A percentile compares a stretch with the other conserved stretches of the same genome.
phyloP scores from a whole-genome alignment of 306 rosid genomes.

The Rubus idaeus region DNA sequence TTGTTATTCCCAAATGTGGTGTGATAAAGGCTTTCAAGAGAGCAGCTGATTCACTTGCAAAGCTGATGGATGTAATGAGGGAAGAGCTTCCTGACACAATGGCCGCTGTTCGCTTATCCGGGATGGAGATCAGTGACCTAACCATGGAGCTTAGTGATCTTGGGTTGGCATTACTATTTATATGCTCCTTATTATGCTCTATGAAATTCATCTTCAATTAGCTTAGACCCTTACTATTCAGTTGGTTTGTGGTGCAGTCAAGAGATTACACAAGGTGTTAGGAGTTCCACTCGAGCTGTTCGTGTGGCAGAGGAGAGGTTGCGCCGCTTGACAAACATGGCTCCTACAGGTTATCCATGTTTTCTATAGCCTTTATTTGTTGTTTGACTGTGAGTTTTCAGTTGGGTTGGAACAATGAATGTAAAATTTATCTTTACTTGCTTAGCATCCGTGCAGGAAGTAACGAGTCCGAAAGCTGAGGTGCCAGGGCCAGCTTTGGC shows the following conservation, averaged over 20 bases:
- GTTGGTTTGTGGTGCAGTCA: slow-evolving; percentile 52
- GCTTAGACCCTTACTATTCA: background rate
- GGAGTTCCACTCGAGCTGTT: slow-evolving; percentile 75
- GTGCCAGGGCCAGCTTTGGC: slow-evolving; percentile 53
- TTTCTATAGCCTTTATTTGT: background rate
- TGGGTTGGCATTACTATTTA: slow-evolving; percentile 42
- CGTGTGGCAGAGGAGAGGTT: slow-evolving; percentile 69
- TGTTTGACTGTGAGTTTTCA: background rate
- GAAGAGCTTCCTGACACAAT: slow-evolving; percentile 92
- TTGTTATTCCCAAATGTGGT: slow-evolving; percentile 12
- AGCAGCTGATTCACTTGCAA: slow-evolving; percentile 87
- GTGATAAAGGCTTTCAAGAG: slow-evolving; percentile 74
- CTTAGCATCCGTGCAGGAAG: slow-evolving; percentile 69
- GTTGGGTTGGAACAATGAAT: slow-evolving; percentile 31
- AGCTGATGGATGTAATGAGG: slow-evolving; percentile 80
- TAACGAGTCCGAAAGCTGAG: slow-evolving; percentile 36
- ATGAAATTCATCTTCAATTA: background rate
- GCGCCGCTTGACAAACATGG: slow-evolving; percentile 56
- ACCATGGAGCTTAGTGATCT: slow-evolving; percentile 85
- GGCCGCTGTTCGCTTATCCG: slow-evolving; percentile 87
- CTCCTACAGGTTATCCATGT: slow-evolving; percentile 61
- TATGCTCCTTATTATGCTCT: background rate
- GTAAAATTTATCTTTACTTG: slow-evolving; percentile 52
- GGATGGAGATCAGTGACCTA: slow-evolving; percentile 91
- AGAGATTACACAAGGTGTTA: slow-evolving; percentile 81